phyloP scores from a whole-genome alignment of 75 land plant genomes.

The Picea sitchensis region DNA sequence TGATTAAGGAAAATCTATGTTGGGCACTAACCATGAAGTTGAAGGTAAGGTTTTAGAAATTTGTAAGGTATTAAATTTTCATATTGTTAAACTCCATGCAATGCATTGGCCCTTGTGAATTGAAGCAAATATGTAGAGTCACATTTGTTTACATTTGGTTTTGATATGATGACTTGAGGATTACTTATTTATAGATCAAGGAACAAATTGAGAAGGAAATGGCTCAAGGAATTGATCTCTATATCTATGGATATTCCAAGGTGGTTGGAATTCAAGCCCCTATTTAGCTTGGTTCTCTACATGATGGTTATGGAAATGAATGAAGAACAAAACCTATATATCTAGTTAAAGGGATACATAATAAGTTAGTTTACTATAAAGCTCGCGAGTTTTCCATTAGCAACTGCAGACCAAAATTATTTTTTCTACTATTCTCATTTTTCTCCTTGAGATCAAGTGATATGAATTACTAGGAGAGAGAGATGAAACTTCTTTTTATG shows the following conservation, averaged over 20 bases:
- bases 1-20: slow-evolving; percentile 91
- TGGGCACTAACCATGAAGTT: slow-evolving; percentile 95
- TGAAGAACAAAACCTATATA: too few relatives aligned
- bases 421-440: too few relatives aligned
- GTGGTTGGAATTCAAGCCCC: slow-evolving; percentile 91
- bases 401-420: too few relatives aligned
- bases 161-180: slow-evolving; percentile 70
- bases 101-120: not conserved
- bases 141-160: slow-evolving; percentile 8
- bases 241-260: slow-evolving; percentile 72
- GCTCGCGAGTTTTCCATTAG: too few relatives aligned
- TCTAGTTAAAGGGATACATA: too few relatives aligned
- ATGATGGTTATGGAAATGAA: slow-evolving; percentile 83
- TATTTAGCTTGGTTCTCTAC: slow-evolving; percentile 86
- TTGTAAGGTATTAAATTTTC: not conserved
- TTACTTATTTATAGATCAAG: slow-evolving; percentile 93
- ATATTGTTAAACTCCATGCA: not conserved
- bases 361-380: too few relatives aligned
- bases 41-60: slow-evolving; percentile 46
- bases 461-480: too few relatives aligned
- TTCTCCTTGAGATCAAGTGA: too few relatives aligned
- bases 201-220: slow-evolving; percentile 88
- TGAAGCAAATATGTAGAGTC: slow-evolving; percentile 10
- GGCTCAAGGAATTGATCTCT: slow-evolving; percentile 47
- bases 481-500: too few relatives aligned